Evolutionary conservation across 208 protist genomes (phyloP).

Genomic region (Leishmania tarentolae): DNA sequence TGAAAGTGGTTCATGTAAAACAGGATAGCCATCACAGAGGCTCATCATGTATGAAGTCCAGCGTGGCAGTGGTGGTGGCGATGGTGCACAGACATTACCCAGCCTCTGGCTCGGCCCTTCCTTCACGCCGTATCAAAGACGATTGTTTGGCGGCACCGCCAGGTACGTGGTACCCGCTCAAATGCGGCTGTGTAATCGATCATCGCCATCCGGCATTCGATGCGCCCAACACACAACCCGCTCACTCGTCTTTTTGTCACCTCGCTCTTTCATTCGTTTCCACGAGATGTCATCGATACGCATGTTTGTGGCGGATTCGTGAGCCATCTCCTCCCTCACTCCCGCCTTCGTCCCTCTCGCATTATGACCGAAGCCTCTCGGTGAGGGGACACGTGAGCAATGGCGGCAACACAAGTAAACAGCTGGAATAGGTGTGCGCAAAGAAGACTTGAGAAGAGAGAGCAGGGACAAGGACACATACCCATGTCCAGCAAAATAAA

Average conservation of each 20-base stretch:
- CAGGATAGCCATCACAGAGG: not conserved
- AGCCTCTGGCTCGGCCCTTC: not conserved
- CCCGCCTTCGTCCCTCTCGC: not conserved
- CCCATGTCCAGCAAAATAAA: not conserved
- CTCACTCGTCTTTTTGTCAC: not conserved
- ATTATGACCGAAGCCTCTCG: not conserved
- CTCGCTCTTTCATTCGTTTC: not conserved
- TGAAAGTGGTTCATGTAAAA: not conserved
- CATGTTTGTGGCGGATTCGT: not conserved
- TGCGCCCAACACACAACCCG: not conserved
- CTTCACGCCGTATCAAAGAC: not conserved
- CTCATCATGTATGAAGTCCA: not conserved
- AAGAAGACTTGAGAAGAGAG: not conserved
- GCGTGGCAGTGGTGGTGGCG: not conserved
- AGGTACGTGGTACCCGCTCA: not conserved
- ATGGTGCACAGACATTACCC: not conserved
- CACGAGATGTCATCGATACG: not conserved
- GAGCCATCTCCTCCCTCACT: not conserved
- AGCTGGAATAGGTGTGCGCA: not conserved
- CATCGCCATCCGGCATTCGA: not conserved
- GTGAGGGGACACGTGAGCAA: not conserved
- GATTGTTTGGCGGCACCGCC: not conserved
- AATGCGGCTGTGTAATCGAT: not conserved
- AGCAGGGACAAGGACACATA: not conserved
- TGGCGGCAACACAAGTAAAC: not conserved